A percentile compares a stretch with the other conserved stretches of the same genome.
Evolutionary conservation across 352 stramenopile genomes (phyloP).

Genomic region (Pythium dissotocum): DNA sequence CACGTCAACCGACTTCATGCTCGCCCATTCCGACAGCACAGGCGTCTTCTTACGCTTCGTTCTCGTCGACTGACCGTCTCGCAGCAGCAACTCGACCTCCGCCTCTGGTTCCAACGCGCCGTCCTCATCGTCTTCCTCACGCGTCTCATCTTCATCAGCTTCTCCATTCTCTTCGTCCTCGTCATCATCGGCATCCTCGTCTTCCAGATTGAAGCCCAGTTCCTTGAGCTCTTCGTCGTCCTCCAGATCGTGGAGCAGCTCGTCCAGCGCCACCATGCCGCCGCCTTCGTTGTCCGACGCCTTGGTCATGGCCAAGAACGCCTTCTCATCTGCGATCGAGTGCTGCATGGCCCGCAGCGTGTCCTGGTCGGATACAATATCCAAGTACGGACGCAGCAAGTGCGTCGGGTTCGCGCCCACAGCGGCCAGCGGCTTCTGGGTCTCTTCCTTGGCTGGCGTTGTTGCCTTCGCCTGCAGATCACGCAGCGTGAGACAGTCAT

Average conservation of each 20-base stretch:
- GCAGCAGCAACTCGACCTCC: constrained; percentile 55
- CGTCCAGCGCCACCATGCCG: constrained; percentile 59
- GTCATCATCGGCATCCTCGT: constrained; percentile 32
- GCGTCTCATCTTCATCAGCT: constrained; percentile 4
- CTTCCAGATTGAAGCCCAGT: constrained; percentile 56
- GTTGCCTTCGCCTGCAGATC: constrained; percentile 33
- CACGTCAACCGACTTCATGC: constrained; percentile 66
- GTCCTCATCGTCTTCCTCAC: constrained; percentile 3
- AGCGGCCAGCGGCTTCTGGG: constrained; percentile 24
- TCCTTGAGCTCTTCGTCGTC: constrained; percentile 64
- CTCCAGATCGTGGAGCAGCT: constrained; percentile 69
- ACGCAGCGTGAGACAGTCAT: constrained; percentile 48
- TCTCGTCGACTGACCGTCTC: constrained; percentile 15
- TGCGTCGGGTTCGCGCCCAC: constrained; percentile 57
- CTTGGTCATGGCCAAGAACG: constrained; percentile 49
- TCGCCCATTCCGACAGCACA: constrained; percentile 65
- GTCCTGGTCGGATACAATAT: constrained; percentile 54
- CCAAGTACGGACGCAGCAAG: constrained; percentile 70
- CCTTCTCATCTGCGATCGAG: constrained; percentile 67
- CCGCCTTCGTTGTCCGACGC: constrained; percentile 41
- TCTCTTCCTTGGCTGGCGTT: background rate
- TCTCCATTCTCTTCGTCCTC: constrained; percentile 11
- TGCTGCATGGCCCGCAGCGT: constrained; percentile 54
- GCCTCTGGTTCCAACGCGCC: constrained; percentile 43
- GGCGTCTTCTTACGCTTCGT: constrained; percentile 25